Conservation (phyloP, 371 early-diverging fungal genomes). For the Dinochytrium kinnereticum region DNA sequence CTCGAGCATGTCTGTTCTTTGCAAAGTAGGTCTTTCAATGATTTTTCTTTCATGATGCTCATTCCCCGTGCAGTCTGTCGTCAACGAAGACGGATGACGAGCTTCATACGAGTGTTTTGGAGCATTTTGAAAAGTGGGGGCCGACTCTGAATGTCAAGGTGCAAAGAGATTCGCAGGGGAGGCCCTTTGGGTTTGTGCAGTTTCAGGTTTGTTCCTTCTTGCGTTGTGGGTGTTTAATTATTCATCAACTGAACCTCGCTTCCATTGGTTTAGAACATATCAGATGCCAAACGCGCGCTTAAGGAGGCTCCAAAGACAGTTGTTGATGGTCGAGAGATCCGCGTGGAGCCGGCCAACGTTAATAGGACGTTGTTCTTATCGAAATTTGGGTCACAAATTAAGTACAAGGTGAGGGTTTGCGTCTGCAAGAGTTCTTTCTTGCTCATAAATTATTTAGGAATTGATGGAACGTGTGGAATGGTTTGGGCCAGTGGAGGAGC, state of each 20-base stretch:
- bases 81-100: constrained; percentile 63
- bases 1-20: constrained; percentile 63
- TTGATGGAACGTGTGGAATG: constrained; percentile 39
- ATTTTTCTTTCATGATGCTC: not conserved
- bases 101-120: constrained; percentile 62
- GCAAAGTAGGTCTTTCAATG: constrained; percentile 52
- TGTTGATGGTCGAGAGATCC: constrained; percentile 73
- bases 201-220: constrained; percentile 58
- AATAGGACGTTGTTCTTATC: constrained; percentile 76
- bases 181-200: constrained; percentile 86
- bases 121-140: constrained; percentile 75
- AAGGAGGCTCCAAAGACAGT: constrained; percentile 67
- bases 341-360: constrained; percentile 83
- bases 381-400: constrained; percentile 38
- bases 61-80: constrained; percentile 53
- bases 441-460: constrained; percentile 35
- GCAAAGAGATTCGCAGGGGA: constrained; percentile 69
- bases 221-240: too few relatives aligned
- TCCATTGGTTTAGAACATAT: constrained; percentile 41
- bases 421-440: not conserved
- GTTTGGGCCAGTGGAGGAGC: constrained; percentile 76
- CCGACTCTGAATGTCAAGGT: constrained; percentile 73
- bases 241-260: too few relatives aligned
- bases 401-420: not conserved
- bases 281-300: constrained; percentile 69